phyloP scores from a whole-genome alignment of 495 filamentous ascomycete genomes.

The Neurospora sp. region DNA sequence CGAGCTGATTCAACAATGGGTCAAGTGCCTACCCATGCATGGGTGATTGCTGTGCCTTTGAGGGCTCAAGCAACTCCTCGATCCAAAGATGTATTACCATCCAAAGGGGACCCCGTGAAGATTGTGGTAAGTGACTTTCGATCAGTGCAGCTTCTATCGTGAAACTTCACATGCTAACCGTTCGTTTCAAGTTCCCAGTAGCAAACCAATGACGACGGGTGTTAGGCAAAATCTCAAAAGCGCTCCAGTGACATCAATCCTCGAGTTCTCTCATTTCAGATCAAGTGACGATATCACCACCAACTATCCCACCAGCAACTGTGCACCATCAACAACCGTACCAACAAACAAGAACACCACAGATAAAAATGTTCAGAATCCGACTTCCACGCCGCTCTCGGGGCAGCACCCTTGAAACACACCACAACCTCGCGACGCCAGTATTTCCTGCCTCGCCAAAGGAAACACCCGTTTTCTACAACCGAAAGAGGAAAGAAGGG shows the following conservation, averaged over 20 bases:
- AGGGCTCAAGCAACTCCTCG: not conserved
- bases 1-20: not conserved
- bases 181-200: not conserved
- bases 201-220: not conserved
- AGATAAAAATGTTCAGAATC: not conserved
- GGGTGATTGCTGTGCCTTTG: not conserved
- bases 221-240: not conserved
- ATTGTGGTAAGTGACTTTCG: not conserved
- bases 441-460: no score
- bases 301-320: not conserved
- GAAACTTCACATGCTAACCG: not conserved
- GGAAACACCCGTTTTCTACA: no score
- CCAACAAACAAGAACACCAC: not conserved
- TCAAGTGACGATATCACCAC: not conserved
- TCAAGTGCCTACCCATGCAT: not conserved
- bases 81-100: not conserved
- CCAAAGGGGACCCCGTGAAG: fast-evolving
- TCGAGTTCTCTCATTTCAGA: not conserved
- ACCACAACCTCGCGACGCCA: no score
- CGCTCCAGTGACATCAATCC: not conserved
- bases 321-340: no score
- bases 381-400: not conserved
- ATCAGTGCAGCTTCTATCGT: not conserved
- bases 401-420: no score
- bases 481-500: not conserved